phyloP scores from a whole-genome alignment of 2,329 filamentous ascomycete species.

The Aspergillus sp. region DNA sequence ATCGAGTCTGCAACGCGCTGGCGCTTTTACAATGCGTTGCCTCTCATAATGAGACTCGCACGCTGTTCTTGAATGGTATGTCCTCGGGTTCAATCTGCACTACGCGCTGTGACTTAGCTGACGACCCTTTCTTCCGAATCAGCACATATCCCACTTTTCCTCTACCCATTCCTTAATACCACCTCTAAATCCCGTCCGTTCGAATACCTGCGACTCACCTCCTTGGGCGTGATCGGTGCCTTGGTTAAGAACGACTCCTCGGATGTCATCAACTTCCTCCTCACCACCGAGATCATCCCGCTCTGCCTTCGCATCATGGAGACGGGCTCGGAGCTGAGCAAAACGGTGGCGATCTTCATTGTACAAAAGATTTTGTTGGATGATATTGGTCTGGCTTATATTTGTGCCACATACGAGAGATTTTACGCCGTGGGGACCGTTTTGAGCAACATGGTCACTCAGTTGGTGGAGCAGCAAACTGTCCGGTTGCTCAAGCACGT shows the following conservation, averaged over 20 bases:
- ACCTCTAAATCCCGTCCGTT: constrained; percentile 97
- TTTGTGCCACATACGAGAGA: constrained; percentile 96
- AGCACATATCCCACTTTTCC: constrained; percentile 97
- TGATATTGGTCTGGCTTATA: constrained; percentile 95
- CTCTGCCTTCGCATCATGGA: constrained; percentile 98
- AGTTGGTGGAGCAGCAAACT: constrained; percentile 96
- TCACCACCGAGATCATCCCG: constrained; percentile 98
- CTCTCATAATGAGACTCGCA: constrained; percentile 93
- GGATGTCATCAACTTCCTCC: constrained; percentile 97
- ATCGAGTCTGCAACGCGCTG: constrained; percentile 94
- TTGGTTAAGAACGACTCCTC: constrained; percentile 98
- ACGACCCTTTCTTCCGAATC: constrained; percentile 13
- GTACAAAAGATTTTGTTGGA: constrained; percentile 98
- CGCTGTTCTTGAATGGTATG: constrained; percentile 86
- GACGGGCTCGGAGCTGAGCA: constrained; percentile 95
- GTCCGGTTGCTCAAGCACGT: constrained; percentile 95
- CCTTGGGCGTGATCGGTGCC: constrained; percentile 92
- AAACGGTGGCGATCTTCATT: constrained; percentile 99
- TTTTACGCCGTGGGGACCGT: constrained; percentile 98
- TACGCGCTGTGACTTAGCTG: background rate
- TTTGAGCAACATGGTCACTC: constrained; percentile 96
- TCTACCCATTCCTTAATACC: constrained; percentile 98
- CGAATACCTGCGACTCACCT: constrained; percentile 94
- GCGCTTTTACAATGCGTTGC: constrained; percentile 95
- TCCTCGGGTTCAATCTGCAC: background rate